Base-by-base conservation (phyloP, 139 green algal species). In the Spirogloea muscicola region DNA sequence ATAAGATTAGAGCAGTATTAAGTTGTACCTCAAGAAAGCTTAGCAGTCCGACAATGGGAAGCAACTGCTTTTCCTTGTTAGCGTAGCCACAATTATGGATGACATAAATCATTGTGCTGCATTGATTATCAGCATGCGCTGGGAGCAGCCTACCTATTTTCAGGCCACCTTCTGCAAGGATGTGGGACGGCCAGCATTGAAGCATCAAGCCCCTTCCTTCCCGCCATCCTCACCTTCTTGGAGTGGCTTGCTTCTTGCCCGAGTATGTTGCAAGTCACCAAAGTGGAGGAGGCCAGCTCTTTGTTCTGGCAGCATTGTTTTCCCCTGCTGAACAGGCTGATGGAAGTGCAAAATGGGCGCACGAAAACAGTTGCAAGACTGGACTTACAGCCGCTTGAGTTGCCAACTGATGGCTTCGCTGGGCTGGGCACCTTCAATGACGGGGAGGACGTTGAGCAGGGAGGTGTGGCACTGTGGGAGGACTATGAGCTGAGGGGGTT, bases 401-500 rank as follows among this genome's bases (percentile, higher is more conserved):
- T n/a, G n/a, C n/a, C n/a, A n/a, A n/a, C n/a, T n/a, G n/a, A n/a
- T 52, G 44, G 16, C 44, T 13, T 52, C 44, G 16, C 44, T 52
- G 13, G 16, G 44, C 13, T 13, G 44, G 44, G 13, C 44, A 52
- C 44, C 16, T 13, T 27, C 44, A 16, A 27, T 13, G 44, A 13
- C 16, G 13, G 44, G 13, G 44, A 16, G 44, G 16, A 16, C 13
- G 16, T 13, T 16, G 44, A 52, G 44, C n/a, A n/a, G n/a, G n/a
- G n/a, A n/a, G 43, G 21, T 16, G 31, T 7, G 25, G 59, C 65
- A 5, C 48, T 79, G 63, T 79, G 70, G 70, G 70, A 79, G 63
- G 70, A 79, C 29, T 52, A 49, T 18, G 70, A 79, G 38, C 63
- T 79, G 70, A 3, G 25, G 33, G 70, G 70, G 13, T 79, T 79